These are phyloP conservation scores for Aspergillus affinis DNA, from an alignment of 495 filamentous ascomycete genomes.

Conservation along the genomic window DNA sequence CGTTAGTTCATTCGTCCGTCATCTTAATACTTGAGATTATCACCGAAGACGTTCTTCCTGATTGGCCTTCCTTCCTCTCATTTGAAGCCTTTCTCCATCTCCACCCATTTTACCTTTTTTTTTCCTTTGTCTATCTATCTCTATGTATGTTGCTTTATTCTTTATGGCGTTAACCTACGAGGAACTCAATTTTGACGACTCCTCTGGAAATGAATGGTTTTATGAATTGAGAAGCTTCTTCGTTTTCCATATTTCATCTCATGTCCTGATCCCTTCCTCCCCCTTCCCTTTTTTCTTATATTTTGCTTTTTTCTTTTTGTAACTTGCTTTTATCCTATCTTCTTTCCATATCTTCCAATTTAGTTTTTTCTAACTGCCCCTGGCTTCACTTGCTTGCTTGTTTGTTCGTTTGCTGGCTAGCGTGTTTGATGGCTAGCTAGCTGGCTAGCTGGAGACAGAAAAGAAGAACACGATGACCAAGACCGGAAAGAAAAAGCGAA, in stretches of 20 bases:
- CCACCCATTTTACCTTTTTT: constrained; percentile 13
- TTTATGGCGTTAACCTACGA: constrained; percentile 19
- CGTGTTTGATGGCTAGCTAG: no score
- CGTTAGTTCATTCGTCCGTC: constrained; percentile 17
- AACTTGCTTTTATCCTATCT: not conserved
- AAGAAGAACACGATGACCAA: no score
- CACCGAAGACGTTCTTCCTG: constrained; percentile 7
- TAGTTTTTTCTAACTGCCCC: no score
- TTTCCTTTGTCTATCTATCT: constrained; percentile 12
- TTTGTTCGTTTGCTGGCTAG: no score
- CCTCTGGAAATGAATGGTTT: constrained; percentile 18
- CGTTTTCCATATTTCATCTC: constrained; percentile 9
- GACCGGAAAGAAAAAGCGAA: not conserved
- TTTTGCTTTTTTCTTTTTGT: not conserved
- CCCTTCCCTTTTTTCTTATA: not conserved
- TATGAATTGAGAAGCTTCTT: constrained; percentile 23
- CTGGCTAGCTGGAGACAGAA: no score
- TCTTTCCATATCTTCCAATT: no score
- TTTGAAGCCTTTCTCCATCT: not conserved
- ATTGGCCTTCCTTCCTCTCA: constrained; percentile 6
- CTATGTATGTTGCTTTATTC: constrained; percentile 2
- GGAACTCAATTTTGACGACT: constrained; percentile 12
- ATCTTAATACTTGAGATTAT: constrained; percentile 15
- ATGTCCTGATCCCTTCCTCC: not conserved
- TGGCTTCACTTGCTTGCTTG: no score